phyloP scores from a whole-genome alignment of 129 eudicot genomes.

The Flaveria brownii region DNA sequence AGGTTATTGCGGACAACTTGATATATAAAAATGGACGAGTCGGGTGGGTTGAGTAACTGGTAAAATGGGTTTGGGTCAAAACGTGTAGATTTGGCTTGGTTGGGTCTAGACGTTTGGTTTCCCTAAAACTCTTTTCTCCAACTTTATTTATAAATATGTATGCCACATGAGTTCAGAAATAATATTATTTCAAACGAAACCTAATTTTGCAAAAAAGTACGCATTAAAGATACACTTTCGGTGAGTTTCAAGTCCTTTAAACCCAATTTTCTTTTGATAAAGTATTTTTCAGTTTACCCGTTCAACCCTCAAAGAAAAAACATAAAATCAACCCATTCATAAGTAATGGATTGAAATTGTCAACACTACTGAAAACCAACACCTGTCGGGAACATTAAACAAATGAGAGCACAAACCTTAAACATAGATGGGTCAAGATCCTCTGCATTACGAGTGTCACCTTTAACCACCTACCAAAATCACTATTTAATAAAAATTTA shows the following conservation, averaged over 20 bases:
- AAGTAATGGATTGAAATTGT: background rate
- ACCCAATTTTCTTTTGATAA: background rate
- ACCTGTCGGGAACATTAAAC: background rate
- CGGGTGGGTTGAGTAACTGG: background rate
- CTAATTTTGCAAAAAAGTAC: background rate
- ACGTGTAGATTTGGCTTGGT: constrained; percentile 7
- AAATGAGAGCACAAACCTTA: constrained; percentile 56
- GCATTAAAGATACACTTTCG: background rate
- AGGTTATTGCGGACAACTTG: constrained; percentile 26
- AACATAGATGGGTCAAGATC: constrained; percentile 79
- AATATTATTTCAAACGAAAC: background rate
- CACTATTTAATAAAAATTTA: constrained; percentile 31
- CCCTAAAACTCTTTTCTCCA: background rate
- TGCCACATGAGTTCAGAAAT: background rate
- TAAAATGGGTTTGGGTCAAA: constrained; percentile 6
- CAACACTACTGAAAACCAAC: background rate
- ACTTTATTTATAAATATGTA: background rate
- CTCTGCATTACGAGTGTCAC: constrained; percentile 79
- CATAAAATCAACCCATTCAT: background rate
- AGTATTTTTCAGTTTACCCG: background rate
- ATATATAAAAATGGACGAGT: background rate
- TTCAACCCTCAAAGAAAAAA: background rate
- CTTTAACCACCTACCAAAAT: constrained; percentile 75
- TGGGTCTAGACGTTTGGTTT: background rate
- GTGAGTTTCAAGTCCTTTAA: background rate